Conservation (phyloP, 1,284 basidiomycete genomes). For the Tilletia setariae region DNA sequence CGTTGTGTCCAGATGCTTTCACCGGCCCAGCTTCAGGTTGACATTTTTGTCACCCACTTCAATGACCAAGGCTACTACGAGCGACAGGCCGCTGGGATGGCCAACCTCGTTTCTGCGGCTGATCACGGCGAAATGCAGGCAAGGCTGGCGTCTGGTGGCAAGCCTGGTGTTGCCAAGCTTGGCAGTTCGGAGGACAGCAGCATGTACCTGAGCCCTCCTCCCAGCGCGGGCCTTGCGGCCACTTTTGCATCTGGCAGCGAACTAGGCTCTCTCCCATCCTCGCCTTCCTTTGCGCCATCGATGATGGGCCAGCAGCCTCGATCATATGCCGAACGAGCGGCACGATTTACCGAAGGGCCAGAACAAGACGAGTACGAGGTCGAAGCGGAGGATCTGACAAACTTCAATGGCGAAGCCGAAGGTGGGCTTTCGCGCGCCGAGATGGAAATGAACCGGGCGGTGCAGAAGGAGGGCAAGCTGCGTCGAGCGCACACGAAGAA, state of each 20-base stretch:
- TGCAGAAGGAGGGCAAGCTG: slow-evolving; percentile 70
- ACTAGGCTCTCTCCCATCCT: background rate
- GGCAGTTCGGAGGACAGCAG: background rate
- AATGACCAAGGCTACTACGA: slow-evolving; percentile 25
- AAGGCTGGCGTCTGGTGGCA: background rate
- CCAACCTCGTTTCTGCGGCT: background rate
- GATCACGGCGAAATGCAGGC: background rate
- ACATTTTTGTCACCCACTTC: slow-evolving; percentile 67
- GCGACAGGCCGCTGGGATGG: background rate
- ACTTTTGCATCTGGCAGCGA: background rate
- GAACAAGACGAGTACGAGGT: slow-evolving; percentile 59
- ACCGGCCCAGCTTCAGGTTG: slow-evolving; percentile 65
- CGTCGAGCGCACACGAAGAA: slow-evolving; percentile 60
- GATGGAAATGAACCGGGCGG: slow-evolving; percentile 62
- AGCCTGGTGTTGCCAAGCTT: background rate
- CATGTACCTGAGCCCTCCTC: too few relatives aligned
- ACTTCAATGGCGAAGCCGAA: slow-evolving; percentile 75
- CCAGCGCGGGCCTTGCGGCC: too few relatives aligned
- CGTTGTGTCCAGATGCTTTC: slow-evolving; percentile 68
- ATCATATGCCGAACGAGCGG: slow-evolving; percentile 21
- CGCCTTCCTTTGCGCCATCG: slow-evolving; percentile 3
- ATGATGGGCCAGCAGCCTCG: background rate
- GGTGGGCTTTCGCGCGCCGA: slow-evolving; percentile 64
- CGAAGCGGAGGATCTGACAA: slow-evolving; percentile 69
- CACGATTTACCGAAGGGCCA: slow-evolving; percentile 52